phyloP scores from a whole-genome alignment of 2,329 filamentous ascomycete species.

The Diaporthe batatas region DNA sequence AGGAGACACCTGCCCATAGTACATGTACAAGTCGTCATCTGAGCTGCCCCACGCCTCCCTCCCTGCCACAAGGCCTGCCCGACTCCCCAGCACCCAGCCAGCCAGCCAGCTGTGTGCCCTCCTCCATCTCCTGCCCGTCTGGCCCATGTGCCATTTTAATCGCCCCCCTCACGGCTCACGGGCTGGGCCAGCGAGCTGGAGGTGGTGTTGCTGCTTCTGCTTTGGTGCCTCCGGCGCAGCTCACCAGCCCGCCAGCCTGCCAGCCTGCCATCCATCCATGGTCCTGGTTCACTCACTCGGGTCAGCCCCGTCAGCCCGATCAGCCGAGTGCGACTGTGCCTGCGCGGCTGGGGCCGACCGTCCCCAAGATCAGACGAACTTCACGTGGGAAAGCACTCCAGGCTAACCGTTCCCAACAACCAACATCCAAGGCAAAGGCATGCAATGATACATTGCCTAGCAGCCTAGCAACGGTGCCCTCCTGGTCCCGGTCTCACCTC shows the following conservation, averaged over 20 bases:
- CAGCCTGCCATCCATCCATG: background rate
- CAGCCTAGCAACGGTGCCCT: slow-evolving; percentile 17
- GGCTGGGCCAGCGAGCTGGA: slow-evolving; percentile 5
- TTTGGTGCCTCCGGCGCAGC: background rate
- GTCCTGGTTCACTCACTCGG: slow-evolving; percentile 21
- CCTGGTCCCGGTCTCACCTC: slow-evolving; percentile 24
- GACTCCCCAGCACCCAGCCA: background rate
- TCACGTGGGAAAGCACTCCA: slow-evolving; percentile 15
- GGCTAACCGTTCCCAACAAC: background rate
- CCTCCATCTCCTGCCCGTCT: background rate
- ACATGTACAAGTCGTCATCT: slow-evolving; percentile 13
- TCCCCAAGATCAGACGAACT: slow-evolving; percentile 29
- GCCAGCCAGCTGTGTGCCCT: slow-evolving; percentile 7
- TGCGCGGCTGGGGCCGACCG: slow-evolving; percentile 32
- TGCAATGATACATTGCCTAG: slow-evolving; percentile 28
- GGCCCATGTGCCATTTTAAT: background rate
- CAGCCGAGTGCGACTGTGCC: slow-evolving; percentile 31
- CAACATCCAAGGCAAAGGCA: slow-evolving; percentile 27
- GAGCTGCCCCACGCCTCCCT: slow-evolving; percentile 2
- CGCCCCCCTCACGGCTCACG: background rate
- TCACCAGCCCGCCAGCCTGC: background rate
- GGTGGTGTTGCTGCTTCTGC: slow-evolving; percentile 1
- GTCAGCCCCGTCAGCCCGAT: slow-evolving; percentile 33
- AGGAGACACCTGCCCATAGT: background rate
- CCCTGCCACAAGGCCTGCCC: background rate